A percentile compares a stretch with the other conserved stretches of the same genome.
Conservation (phyloP, 2,329 filamentous ascomycete genomes). For the Neobulgaria alba region DNA sequence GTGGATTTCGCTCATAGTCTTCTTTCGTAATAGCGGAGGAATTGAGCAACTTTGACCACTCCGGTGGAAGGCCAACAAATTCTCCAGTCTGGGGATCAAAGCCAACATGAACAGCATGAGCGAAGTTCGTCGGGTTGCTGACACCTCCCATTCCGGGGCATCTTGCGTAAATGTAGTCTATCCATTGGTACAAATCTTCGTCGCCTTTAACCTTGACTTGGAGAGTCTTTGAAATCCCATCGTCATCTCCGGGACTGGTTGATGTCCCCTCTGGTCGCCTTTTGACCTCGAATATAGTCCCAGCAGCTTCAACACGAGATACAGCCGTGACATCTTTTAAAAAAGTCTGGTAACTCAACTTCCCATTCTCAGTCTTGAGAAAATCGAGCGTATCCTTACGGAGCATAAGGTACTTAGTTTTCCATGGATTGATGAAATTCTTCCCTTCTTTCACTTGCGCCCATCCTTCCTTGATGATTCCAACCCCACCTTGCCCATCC, state of each 20-base stretch:
- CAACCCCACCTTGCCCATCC: conserved; percentile 58
- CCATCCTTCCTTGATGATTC: conserved; percentile 73
- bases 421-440: conserved; percentile 78
- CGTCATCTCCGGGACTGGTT: conserved; percentile 61
- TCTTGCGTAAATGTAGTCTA: conserved; percentile 93
- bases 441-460: conserved; percentile 86
- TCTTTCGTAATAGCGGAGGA: conserved; percentile 97
- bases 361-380: conserved; percentile 82
- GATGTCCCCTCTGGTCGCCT: conserved; percentile 60
- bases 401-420: conserved; percentile 83
- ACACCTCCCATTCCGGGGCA: conserved; percentile 97
- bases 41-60: conserved; percentile 95
- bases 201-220: conserved; percentile 93
- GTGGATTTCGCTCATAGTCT: conserved; percentile 94
- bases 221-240: conserved; percentile 72
- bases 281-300: conserved; percentile 91
- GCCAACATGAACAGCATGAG: conserved; percentile 91
- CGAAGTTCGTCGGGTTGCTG: conserved; percentile 97
- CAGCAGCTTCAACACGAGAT: conserved; percentile 80
- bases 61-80: conserved; percentile 86
- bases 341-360: conserved; percentile 76
- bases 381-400: conserved; percentile 92
- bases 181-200: conserved; percentile 97
- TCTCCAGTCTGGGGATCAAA: conserved; percentile 93
- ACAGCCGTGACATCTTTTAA: conserved; percentile 86